Percentiles rank a stretch among this genome's conserved stretches.
Conservation (phyloP, 306 rosid genomes). For the Cercis canadensis region DNA sequence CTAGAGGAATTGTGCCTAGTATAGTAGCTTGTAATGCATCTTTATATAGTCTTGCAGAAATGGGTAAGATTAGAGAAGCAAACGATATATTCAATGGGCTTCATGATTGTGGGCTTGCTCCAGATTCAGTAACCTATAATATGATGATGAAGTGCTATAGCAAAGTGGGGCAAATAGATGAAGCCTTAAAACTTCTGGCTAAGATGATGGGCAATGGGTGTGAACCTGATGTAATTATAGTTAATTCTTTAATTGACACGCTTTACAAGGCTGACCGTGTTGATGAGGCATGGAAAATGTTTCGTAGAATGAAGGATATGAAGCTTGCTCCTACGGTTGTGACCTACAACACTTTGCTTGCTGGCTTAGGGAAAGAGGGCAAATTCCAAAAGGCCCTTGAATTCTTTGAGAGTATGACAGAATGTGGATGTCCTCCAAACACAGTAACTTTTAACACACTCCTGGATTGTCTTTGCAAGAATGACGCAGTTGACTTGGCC, state of each 20-base stretch:
- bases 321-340: constrained; percentile 87
- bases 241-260: constrained; percentile 80
- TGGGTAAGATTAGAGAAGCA: constrained; percentile 79
- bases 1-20: constrained; percentile 77
- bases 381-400: constrained; percentile 60
- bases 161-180: constrained; percentile 82
- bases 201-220: constrained; percentile 77
- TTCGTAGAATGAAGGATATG: constrained; percentile 79
- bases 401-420: constrained; percentile 73
- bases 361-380: constrained; percentile 86
- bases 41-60: constrained; percentile 78
- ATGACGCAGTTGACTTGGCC: constrained; percentile 76
- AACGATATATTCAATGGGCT: constrained; percentile 68
- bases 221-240: constrained; percentile 80
- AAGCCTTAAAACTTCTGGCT: constrained; percentile 66
- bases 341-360: constrained; percentile 86
- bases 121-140: constrained; percentile 85
- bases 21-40: constrained; percentile 90
- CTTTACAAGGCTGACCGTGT: constrained; percentile 89
- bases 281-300: constrained; percentile 90
- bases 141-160: constrained; percentile 96
- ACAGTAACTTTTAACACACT: constrained; percentile 79
- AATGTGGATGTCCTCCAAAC: constrained; percentile 82
- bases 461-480: constrained; percentile 89
- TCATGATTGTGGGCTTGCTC: constrained; percentile 73